Evolutionary conservation across 2,329 filamentous ascomycete species (phyloP).

Genomic region (Penicillium corylophilum): DNA sequence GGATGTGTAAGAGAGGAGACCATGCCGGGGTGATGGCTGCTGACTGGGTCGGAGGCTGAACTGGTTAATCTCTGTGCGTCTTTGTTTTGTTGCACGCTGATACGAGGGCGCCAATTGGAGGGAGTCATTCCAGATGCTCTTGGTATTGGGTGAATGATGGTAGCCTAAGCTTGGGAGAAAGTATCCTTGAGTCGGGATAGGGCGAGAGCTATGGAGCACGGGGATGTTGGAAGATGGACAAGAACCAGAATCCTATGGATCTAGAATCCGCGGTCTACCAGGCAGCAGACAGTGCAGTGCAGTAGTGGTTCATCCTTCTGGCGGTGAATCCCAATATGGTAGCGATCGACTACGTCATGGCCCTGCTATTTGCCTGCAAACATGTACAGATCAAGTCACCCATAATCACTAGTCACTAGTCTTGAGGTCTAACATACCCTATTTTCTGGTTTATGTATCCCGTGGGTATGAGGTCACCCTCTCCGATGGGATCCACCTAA

Average conservation of each 20-base stretch:
- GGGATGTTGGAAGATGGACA: background rate
- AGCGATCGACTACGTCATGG: conserved; percentile 25
- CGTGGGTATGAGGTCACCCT: conserved; percentile 11
- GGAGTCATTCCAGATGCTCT: background rate
- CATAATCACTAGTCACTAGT: background rate
- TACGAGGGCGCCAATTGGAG: background rate
- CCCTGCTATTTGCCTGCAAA: no score
- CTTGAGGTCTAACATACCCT: background rate
- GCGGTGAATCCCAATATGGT: conserved; percentile 14
- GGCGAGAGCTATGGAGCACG: background rate
- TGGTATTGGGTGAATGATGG: background rate
- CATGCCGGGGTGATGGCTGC: conserved; percentile 10
- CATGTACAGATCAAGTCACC: background rate
- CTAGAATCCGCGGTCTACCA: background rate
- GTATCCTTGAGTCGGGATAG: background rate
- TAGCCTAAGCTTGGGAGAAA: background rate
- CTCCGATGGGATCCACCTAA: background rate
- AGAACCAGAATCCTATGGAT: background rate
- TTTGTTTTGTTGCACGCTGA: background rate
- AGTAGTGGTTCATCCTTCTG: background rate
- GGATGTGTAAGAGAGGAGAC: conserved; percentile 11
- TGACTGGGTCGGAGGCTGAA: conserved; percentile 7
- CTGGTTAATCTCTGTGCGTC: background rate
- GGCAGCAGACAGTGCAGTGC: background rate
- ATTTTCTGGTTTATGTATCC: background rate